Percentiles rank a stretch among this genome's conserved stretches.
Conservation (phyloP, 148 eudicot genomes). For the Heliosperma pusillum region DNA sequence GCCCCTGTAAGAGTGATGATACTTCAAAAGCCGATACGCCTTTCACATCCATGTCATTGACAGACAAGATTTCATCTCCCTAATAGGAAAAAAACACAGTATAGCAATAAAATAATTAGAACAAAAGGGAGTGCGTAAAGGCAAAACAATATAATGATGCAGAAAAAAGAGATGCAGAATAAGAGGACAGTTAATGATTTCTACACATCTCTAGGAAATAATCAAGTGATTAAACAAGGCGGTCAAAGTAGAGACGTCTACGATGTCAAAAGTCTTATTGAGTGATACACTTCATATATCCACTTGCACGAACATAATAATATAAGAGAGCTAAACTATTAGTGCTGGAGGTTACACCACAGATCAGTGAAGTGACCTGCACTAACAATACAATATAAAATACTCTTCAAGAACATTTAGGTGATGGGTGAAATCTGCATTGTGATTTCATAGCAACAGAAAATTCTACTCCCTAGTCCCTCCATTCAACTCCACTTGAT, state of each 20-base stretch:
- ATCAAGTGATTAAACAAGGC: neutral
- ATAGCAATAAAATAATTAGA: neutral
- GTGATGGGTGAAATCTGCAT: too few species aligned
- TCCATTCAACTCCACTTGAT: too few species aligned
- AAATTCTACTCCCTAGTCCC: too few species aligned
- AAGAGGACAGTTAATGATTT: neutral
- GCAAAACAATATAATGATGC: neutral
- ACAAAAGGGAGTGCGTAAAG: neutral
- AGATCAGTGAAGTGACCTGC: neutral
- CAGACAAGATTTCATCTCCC: constrained; percentile 89
- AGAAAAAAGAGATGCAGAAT: neutral
- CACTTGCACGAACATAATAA: neutral
- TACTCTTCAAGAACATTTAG: too few species aligned
- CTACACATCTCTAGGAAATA: neutral
- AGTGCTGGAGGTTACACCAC: neutral
- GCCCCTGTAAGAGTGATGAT: constrained; percentile 86
- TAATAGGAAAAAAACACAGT: constrained; percentile 21
- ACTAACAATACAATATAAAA: neutral
- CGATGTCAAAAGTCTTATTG: neutral
- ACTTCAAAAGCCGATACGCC: constrained; percentile 92
- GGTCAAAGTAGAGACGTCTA: neutral
- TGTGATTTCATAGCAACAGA: too few species aligned
- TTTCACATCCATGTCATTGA: constrained; percentile 77
- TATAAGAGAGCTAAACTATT: neutral
- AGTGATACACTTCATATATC: neutral